These are phyloP conservation scores for Hydnum rufescens DNA, from an alignment of 768 basidiomycete species.

Conservation along the genomic window DNA sequence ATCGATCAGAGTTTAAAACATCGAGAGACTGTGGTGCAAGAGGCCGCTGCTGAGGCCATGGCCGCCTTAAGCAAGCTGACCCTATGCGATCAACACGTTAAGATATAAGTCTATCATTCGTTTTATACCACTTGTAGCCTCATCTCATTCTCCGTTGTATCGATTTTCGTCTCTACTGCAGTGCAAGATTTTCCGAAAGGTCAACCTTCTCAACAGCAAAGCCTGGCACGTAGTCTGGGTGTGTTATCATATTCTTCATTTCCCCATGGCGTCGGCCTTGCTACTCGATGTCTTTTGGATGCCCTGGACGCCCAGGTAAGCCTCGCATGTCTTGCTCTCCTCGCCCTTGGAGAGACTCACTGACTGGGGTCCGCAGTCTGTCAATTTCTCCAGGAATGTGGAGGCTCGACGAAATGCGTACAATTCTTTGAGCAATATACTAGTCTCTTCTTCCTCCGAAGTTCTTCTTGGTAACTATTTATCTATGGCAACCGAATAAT, in stretches of 20 bases:
- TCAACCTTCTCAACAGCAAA: slow-evolving; percentile 42
- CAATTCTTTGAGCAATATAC: not conserved
- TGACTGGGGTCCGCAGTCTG: slow-evolving; percentile 15
- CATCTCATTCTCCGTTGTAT: not conserved
- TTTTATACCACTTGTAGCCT: slow-evolving; percentile 9
- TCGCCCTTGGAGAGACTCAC: not conserved
- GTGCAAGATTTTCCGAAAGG: slow-evolving; percentile 39
- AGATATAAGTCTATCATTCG: slow-evolving; percentile 62
- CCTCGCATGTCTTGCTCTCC: not conserved
- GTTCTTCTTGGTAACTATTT: not conserved
- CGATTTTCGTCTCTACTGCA: slow-evolving; percentile 25
- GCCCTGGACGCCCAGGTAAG: slow-evolving; percentile 37
- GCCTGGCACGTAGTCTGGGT: slow-evolving; percentile 50
- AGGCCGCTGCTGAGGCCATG: slow-evolving; percentile 54
- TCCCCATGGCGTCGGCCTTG: slow-evolving; percentile 33
- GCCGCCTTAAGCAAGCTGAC: slow-evolving; percentile 44
- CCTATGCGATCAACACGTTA: slow-evolving; percentile 41
- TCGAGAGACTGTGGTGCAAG: slow-evolving; percentile 41
- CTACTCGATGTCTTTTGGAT: slow-evolving; percentile 36
- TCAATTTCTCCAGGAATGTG: slow-evolving; percentile 23
- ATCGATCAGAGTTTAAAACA: slow-evolving; percentile 58
- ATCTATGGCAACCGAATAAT: not conserved
- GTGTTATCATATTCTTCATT: slow-evolving; percentile 40
- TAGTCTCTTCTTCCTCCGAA: not conserved
- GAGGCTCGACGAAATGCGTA: slow-evolving; percentile 35